Evolutionary conservation across 768 basidiomycete species (phyloP).

Genomic region (Lentinula aciculospora): DNA sequence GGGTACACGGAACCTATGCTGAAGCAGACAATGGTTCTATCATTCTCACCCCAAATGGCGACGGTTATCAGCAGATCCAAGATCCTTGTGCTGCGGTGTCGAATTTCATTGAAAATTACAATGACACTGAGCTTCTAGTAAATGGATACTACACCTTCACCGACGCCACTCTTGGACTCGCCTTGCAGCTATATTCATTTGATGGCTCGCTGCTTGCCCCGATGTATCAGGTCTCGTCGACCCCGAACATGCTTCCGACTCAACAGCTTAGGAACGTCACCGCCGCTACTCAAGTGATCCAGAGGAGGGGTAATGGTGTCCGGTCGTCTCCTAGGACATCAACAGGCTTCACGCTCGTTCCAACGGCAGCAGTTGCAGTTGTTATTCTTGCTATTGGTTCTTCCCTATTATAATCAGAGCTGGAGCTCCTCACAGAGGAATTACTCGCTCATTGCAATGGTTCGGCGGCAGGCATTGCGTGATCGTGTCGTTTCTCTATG

Average conservation of each 20-base stretch:
- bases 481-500: background rate
- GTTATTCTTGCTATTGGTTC: background rate
- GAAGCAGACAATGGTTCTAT: conserved; percentile 78
- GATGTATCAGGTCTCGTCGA: conserved; percentile 54
- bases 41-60: conserved; percentile 63
- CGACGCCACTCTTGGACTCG: conserved; percentile 55
- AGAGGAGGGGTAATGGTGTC: conserved; percentile 1
- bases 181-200: conserved; percentile 72
- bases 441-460: background rate
- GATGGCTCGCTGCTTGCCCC: conserved; percentile 78
- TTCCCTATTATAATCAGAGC: background rate
- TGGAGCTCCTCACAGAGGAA: background rate
- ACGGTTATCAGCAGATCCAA: conserved; percentile 94
- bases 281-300: conserved; percentile 1
- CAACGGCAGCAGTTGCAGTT: background rate
- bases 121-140: conserved; percentile 60
- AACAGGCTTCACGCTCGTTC: background rate
- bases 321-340: background rate
- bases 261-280: conserved; percentile 53
- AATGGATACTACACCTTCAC: conserved; percentile 63
- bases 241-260: conserved; percentile 87
- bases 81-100: conserved; percentile 87
- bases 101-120: conserved; percentile 83
- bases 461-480: background rate
- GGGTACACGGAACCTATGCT: conserved; percentile 80